Conservation (phyloP, 140 eudicot species). For the Bidens hawaiensis region DNA sequence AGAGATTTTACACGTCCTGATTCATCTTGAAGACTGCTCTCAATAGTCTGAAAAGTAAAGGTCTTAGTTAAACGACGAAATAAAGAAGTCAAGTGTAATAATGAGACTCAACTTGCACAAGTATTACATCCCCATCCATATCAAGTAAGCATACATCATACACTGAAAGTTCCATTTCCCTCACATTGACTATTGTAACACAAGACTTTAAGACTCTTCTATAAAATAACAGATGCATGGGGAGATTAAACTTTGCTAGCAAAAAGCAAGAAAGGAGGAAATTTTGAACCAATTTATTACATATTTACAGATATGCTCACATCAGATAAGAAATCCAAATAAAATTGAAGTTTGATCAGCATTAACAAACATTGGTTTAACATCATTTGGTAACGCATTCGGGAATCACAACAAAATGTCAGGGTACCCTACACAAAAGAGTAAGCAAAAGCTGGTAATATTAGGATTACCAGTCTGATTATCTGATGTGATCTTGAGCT, state of each 20-base stretch:
- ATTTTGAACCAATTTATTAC: neutral
- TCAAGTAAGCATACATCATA: neutral
- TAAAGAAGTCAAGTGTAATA: neutral
- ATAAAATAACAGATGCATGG: neutral
- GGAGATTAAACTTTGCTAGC: neutral
- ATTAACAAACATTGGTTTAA: neutral
- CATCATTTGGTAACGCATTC: conserved; percentile 1
- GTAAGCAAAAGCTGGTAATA: conserved; percentile 5
- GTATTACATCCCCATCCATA: conserved; percentile 1
- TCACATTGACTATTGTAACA: conserved; percentile 2
- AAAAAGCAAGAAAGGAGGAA: neutral
- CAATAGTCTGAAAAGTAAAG: conserved; percentile 53
- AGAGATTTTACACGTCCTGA: conserved; percentile 70
- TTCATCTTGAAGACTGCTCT: conserved; percentile 72
- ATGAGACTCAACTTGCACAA: conserved; percentile 6
- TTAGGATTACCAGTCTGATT: conserved; percentile 66
- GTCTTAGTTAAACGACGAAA: conserved; percentile 14
- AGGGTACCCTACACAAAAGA: neutral
- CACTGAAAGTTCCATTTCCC: neutral
- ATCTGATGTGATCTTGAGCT: conserved; percentile 99
- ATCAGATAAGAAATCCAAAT: neutral
- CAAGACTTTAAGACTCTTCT: neutral
- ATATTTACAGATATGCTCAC: neutral
- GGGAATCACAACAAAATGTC: conserved; percentile 1
- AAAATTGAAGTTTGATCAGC: conserved; percentile 1